Conservation (phyloP, 164 flowering plant species). For the Sedum album region DNA sequence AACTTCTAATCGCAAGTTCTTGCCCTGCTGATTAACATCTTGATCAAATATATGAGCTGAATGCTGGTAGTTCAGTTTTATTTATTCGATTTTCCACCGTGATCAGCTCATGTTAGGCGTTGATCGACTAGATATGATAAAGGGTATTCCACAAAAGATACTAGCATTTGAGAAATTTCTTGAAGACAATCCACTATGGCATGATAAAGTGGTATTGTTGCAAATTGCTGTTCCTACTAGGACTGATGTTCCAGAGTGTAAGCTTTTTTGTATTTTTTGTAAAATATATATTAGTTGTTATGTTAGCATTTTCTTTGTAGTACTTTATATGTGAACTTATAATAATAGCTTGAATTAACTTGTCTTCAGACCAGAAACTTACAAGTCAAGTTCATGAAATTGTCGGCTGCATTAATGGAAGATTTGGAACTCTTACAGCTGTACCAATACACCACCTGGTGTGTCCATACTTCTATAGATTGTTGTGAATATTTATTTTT, state of each 20-base stretch:
- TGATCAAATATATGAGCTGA: no score
- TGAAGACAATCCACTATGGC: constrained; percentile 71
- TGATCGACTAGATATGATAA: constrained; percentile 93
- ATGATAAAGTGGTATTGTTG: constrained; percentile 68
- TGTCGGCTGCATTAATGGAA: constrained; percentile 94
- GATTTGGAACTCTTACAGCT: constrained; percentile 82
- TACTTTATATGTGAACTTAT: neutral
- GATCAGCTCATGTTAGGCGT: constrained; percentile 83
- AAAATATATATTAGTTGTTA: no score
- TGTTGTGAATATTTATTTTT: neutral
- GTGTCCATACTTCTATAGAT: constrained; percentile 3
- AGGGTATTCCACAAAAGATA: constrained; percentile 84
- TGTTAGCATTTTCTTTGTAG: no score
- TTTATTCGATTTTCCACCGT: neutral
- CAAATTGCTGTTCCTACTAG: constrained; percentile 96
- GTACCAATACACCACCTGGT: constrained; percentile 98
- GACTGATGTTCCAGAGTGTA: constrained; percentile 95
- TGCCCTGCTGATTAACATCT: no score
- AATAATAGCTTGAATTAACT: neutral
- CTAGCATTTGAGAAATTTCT: constrained; percentile 86
- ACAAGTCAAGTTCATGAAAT: constrained; percentile 34
- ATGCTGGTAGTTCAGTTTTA: neutral
- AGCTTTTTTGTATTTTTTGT: constrained; percentile 6
- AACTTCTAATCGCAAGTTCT: no score
- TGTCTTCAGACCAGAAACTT: neutral